A percentile compares a stretch with the other conserved stretches of the same genome.
Conservation (phyloP, 441 rosid genomes). For the Populus hybrid region DNA sequence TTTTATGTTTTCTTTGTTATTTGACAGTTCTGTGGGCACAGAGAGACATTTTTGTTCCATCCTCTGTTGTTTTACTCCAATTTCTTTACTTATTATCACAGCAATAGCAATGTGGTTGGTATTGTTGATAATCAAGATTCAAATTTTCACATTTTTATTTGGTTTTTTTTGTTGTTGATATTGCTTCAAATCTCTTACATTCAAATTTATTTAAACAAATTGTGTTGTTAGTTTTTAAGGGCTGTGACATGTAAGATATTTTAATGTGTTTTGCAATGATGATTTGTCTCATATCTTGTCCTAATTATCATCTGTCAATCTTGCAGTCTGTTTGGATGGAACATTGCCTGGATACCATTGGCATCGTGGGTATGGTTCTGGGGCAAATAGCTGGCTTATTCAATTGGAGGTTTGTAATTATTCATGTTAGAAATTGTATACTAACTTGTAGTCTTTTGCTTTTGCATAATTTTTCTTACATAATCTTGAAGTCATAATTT, state of each 20-base stretch:
- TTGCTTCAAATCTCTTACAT: neutral
- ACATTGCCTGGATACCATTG: conserved; percentile 93
- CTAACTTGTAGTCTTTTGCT: neutral
- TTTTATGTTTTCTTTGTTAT: neutral
- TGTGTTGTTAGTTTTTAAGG: neutral
- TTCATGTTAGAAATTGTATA: neutral
- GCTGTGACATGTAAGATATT: neutral
- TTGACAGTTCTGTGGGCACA: neutral
- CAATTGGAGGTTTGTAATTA: conserved; percentile 70
- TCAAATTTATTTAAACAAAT: neutral
- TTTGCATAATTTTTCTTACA: neutral
- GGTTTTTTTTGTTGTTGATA: neutral
- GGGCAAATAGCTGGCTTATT: conserved; percentile 90
- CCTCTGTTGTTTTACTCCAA: neutral
- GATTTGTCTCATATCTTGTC: conserved; percentile 4
- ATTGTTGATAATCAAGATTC: neutral
- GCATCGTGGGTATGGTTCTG: conserved; percentile 79
- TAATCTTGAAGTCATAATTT: neutral
- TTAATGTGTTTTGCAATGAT: neutral
- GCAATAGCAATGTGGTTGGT: neutral
- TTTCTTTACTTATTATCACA: neutral
- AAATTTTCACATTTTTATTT: neutral
- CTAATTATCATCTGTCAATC: conserved; percentile 17
- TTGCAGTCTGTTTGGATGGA: conserved; percentile 94
- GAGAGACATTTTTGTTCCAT: neutral